These are phyloP conservation scores for Purpureocillium lavendulum DNA, from an alignment of 2,329 filamentous ascomycete genomes.

Conservation along the genomic window DNA sequence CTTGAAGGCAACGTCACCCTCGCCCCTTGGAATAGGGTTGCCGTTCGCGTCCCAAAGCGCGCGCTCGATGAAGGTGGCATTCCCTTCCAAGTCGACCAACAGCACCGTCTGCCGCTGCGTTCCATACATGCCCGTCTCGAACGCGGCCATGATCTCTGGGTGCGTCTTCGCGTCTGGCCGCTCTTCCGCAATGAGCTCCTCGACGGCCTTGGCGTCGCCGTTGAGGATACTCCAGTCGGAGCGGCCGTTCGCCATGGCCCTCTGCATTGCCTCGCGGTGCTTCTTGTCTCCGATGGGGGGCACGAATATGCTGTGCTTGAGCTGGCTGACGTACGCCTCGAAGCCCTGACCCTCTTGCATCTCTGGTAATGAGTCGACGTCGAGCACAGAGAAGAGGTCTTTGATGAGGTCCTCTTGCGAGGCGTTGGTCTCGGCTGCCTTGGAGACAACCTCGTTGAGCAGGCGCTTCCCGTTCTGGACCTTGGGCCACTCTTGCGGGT, in stretches of 20 bases:
- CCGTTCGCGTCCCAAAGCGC: slow-evolving; percentile 52
- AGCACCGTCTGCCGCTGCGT: slow-evolving; percentile 58
- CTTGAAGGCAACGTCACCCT: slow-evolving; percentile 46
- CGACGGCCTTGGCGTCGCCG: slow-evolving; percentile 27
- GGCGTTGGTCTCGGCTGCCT: slow-evolving; percentile 25
- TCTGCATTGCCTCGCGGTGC: slow-evolving; percentile 35
- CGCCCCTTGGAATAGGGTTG: slow-evolving; percentile 41
- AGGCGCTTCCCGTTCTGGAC: slow-evolving; percentile 43
- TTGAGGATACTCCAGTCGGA: slow-evolving; percentile 24
- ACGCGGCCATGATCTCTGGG: slow-evolving; percentile 24
- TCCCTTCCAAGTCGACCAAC: slow-evolving; percentile 54
- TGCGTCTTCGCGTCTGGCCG: slow-evolving; percentile 26
- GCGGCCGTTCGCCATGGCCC: slow-evolving; percentile 27
- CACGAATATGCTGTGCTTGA: slow-evolving; percentile 55
- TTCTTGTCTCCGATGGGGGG: slow-evolving; percentile 44
- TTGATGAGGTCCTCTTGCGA: slow-evolving; percentile 41
- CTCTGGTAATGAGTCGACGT: slow-evolving; percentile 46
- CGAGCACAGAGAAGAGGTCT: slow-evolving; percentile 45
- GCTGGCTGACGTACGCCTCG: slow-evolving; percentile 41
- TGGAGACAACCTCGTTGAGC: slow-evolving; percentile 31
- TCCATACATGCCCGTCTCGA: slow-evolving; percentile 53
- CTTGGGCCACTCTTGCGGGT: slow-evolving; percentile 52
- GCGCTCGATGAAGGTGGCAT: slow-evolving; percentile 50
- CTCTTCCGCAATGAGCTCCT: slow-evolving; percentile 25
- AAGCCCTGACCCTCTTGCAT: slow-evolving; percentile 34